phyloP scores from a whole-genome alignment of 2,329 filamentous ascomycete genomes.

The Pestalotiopsis sp. region DNA sequence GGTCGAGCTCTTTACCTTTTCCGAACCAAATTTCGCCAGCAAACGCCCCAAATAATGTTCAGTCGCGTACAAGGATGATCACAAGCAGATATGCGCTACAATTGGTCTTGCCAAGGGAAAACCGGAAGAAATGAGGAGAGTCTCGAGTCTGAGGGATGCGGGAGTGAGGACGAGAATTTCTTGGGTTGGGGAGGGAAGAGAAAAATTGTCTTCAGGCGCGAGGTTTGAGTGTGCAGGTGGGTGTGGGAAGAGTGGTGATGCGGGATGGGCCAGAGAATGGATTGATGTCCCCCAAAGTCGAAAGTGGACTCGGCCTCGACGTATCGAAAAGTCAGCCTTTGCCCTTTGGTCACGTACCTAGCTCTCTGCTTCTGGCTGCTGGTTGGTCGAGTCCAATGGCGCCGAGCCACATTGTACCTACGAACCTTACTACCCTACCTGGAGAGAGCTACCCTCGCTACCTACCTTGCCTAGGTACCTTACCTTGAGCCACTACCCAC shows the following conservation, averaged over 20 bases:
- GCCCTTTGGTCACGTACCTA: neutral
- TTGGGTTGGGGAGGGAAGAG: neutral
- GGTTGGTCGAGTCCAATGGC: neutral
- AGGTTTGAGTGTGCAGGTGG: neutral
- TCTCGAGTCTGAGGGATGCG: neutral
- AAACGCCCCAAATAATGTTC: conserved; percentile 8
- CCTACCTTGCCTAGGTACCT: neutral
- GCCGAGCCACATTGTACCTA: no score
- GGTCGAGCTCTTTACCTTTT: conserved; percentile 11
- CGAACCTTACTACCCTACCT: no score
- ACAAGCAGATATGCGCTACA: conserved; percentile 1
- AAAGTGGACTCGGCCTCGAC: conserved; percentile 5
- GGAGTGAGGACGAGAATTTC: neutral
- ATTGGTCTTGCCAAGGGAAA: neutral
- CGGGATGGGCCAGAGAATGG: neutral
- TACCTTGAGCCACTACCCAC: neutral
- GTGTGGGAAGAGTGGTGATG: conserved; percentile 5
- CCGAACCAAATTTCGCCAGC: conserved; percentile 6
- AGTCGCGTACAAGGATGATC: conserved; percentile 2
- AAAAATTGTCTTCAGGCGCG: neutral
- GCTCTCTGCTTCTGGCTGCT: neutral
- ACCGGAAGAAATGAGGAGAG: neutral
- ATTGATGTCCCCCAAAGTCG: neutral
- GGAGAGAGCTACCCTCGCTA: no score
- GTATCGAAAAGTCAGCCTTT: neutral